These are phyloP conservation scores for Podospora conica DNA, from an alignment of 495 filamentous ascomycete genomes.

Conservation along the genomic window DNA sequence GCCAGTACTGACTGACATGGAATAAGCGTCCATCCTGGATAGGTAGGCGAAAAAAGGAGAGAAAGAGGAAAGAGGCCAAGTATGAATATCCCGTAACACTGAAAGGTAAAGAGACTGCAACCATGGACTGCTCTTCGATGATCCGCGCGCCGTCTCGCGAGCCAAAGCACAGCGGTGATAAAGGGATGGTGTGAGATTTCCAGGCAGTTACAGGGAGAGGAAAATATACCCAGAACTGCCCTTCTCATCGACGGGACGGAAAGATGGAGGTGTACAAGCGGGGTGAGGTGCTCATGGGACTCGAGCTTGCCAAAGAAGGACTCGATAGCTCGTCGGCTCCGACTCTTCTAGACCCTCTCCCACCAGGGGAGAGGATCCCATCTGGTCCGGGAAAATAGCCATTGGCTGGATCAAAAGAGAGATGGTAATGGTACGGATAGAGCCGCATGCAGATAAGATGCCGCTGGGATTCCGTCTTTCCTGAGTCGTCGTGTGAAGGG, in stretches of 20 bases:
- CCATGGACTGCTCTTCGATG: background rate
- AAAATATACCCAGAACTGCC: background rate
- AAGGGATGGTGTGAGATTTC: background rate
- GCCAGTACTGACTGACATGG: slow-evolving; percentile 40
- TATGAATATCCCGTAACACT: background rate
- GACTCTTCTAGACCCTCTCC: background rate
- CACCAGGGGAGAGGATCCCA: background rate
- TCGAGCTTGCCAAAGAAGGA: background rate
- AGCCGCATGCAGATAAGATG: background rate
- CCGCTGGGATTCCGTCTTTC: background rate
- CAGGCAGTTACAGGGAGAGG: background rate
- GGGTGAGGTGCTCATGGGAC: slow-evolving; percentile 2
- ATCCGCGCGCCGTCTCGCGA: too few relatives aligned
- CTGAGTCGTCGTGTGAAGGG: too few relatives aligned
- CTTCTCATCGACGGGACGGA: background rate
- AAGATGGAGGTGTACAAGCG: background rate
- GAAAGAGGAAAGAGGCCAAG: background rate
- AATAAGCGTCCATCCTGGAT: slow-evolving; percentile 45
- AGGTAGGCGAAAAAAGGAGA: background rate
- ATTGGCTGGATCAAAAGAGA: background rate
- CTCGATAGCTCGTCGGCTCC: background rate
- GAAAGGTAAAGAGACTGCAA: background rate
- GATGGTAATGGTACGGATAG: background rate
- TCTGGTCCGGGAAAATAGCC: background rate
- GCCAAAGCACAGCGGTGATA: too few relatives aligned